Conservation (phyloP, 202 grass and related monocot genomes). For the Brachypodium distachyon region DNA sequence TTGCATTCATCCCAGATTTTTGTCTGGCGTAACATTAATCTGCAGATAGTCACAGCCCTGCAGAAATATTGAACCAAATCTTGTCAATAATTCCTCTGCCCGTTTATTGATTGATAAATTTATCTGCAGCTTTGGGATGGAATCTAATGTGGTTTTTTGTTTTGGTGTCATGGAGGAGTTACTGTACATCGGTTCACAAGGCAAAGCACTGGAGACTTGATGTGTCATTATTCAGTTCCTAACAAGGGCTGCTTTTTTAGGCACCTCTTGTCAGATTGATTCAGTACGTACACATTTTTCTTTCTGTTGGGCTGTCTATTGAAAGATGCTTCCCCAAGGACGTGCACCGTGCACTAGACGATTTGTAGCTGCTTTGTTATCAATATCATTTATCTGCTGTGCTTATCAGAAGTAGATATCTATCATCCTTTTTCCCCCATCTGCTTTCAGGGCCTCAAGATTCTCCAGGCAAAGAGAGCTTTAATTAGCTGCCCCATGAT, state of each 20-base stretch:
- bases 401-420: slow-evolving; percentile 11
- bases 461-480: slow-evolving; percentile 18
- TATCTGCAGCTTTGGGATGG: slow-evolving; percentile 10
- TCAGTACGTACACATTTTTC: slow-evolving; percentile 20
- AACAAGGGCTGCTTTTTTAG: slow-evolving; percentile 7
- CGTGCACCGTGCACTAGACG: background rate
- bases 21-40: background rate
- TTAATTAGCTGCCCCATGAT: slow-evolving; percentile 15
- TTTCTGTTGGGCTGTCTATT: slow-evolving; percentile 23
- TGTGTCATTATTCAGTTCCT: slow-evolving; percentile 14
- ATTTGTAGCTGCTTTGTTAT: slow-evolving; percentile 11
- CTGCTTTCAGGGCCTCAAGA: slow-evolving; percentile 13
- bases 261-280: slow-evolving; percentile 6
- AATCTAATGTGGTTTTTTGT: background rate
- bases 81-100: background rate
- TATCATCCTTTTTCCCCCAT: background rate
- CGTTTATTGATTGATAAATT: slow-evolving; percentile 3
- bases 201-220: background rate
- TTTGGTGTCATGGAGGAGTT: background rate
- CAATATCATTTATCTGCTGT: background rate
- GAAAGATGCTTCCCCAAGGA: background rate
- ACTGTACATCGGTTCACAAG: background rate
- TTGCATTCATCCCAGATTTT: background rate
- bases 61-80: background rate
- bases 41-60: background rate